Conservation (phyloP, 2,329 filamentous ascomycete genomes). For the Xylaria sp. region DNA sequence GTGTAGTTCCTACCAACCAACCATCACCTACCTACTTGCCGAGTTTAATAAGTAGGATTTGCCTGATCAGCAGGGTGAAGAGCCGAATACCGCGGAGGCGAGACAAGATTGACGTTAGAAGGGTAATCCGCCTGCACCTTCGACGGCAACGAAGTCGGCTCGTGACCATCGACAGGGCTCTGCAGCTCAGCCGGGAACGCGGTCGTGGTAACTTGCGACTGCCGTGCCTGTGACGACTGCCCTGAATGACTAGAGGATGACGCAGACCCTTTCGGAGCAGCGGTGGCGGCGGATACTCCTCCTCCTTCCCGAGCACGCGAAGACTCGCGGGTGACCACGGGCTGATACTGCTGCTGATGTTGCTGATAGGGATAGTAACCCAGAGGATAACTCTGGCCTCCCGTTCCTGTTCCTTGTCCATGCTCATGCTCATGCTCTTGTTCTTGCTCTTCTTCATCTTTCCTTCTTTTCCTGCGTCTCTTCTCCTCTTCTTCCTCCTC, state of each 20-base stretch:
- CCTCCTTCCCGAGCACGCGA: conserved; percentile 17
- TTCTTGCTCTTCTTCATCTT: neutral
- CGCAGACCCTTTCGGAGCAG: neutral
- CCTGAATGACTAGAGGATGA: no score
- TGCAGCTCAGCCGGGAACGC: conserved; percentile 26
- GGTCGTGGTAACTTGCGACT: neutral
- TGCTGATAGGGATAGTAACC: neutral
- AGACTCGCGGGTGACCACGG: conserved; percentile 5
- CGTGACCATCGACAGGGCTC: conserved; percentile 28
- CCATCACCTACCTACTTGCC: no score
- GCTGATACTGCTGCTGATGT: conserved; percentile 9
- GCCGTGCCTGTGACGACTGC: neutral
- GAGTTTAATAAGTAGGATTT: conserved; percentile 14
- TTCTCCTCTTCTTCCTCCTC: conserved; percentile 7
- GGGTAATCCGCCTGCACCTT: neutral
- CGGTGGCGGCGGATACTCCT: neutral
- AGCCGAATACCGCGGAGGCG: conserved; percentile 3
- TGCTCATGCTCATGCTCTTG: neutral
- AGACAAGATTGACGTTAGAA: neutral
- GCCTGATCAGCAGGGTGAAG: conserved; percentile 24
- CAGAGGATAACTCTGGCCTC: neutral
- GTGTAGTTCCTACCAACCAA: neutral
- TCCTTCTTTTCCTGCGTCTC: neutral
- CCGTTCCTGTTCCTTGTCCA: neutral
- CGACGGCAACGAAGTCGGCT: conserved; percentile 17